Base-by-base conservation (phyloP, 2,329 filamentous ascomycete species). In the Colletotrichum sp. region DNA sequence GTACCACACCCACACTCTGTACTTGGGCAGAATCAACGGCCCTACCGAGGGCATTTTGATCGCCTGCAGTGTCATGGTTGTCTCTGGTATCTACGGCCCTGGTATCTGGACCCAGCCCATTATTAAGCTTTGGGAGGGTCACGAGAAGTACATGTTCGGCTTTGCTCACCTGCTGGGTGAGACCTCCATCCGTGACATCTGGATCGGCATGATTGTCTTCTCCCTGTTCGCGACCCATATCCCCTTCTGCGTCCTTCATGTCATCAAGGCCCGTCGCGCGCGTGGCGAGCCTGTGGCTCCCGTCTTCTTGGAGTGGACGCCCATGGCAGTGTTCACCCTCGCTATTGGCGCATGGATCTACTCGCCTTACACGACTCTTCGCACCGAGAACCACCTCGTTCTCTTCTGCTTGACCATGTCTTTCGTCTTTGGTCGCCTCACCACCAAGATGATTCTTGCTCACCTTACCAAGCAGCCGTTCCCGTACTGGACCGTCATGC, bases 351-450 rank as follows among this genome's bases (percentile, higher is more conserved):
- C 94, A 15, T 99, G 97, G 97, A 88, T 99, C 5, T 97, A 94
- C 83, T 98, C 95, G 18, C 96, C 96, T 0, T 92, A 98, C 87
- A 98, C 96, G 75, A 93, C 91, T 13, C 86, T 99, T 48, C 90
- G 98, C 82, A 86, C 87, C 43, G 93, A 98, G 76, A 98, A 99
- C 86, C 94, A 97, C 82, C 91, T 99, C 2, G 93, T 98, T 13
- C 91, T 99, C 63, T 98, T 98, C 85, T 98, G 96, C 87, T 86
- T 98, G 76, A 98, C 95, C 75, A 94, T 99, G 89, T 94, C 95
- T n/a, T 96, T 99, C 81, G 97, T 98, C 75, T 99, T 99, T 84
- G 97, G 97, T 43, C 94, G 97, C 79, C 96, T 99, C 93, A 99
- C 97, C 0, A 99, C 97, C 52, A 99, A 99, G 88, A 99, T 99